Evolutionary conservation across 805 yeast species (phyloP).

Genomic region (Barnettozyma californica): DNA sequence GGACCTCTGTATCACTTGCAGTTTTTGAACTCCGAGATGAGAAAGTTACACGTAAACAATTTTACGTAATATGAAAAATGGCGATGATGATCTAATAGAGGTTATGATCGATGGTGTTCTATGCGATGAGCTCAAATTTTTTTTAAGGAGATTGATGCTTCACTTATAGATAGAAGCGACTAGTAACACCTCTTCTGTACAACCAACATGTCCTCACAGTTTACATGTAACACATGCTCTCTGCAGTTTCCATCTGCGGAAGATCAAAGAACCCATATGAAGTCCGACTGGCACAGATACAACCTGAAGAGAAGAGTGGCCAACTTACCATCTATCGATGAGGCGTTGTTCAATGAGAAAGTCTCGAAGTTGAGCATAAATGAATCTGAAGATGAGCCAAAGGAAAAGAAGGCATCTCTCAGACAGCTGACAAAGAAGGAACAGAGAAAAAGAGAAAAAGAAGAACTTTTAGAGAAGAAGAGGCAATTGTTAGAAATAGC

Average conservation of each 20-base stretch:
- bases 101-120: background rate
- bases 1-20: background rate
- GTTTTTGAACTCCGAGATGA: background rate
- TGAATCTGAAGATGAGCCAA: conserved; percentile 18
- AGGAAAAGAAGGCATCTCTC: conserved; percentile 14
- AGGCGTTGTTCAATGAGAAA: conserved; percentile 65
- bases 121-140: conserved; percentile 7
- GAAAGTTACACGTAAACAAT: conserved; percentile 7
- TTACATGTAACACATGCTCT: conserved; percentile 86
- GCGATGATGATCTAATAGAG: background rate
- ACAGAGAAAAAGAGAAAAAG: conserved; percentile 36
- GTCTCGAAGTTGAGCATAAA: conserved; percentile 34
- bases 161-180: background rate
- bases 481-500: conserved; percentile 36
- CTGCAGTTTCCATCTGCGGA: conserved; percentile 70
- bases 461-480: conserved; percentile 37
- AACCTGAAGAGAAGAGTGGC: conserved; percentile 94
- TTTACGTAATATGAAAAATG: background rate
- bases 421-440: conserved; percentile 38
- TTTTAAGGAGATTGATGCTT: background rate
- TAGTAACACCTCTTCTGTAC: background rate
- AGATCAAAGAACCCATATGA: conserved; percentile 88
- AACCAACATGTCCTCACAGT: conserved; percentile 14
- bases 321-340: conserved; percentile 65
- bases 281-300: conserved; percentile 97